Evolutionary conservation across 2,329 filamentous ascomycete species (phyloP).

Genomic region (Dichotomopilus funicola): DNA sequence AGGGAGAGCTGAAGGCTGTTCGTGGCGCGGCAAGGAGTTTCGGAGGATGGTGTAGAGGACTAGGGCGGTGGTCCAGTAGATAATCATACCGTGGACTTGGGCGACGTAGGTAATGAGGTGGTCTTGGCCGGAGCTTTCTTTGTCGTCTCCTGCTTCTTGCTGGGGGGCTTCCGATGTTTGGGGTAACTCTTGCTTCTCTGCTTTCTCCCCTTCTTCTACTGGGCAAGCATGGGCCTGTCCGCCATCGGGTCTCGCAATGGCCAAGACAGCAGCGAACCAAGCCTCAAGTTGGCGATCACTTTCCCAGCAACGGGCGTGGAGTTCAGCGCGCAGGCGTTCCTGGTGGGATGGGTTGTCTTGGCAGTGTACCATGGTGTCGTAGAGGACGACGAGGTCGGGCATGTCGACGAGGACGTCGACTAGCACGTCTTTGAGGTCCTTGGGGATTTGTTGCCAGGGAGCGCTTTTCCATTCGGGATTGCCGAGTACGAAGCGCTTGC

Average conservation of each 20-base stretch:
- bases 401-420: constrained; percentile 29
- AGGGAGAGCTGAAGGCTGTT: not conserved
- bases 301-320: constrained; percentile 9
- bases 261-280: constrained; percentile 5
- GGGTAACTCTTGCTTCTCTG: too few species aligned
- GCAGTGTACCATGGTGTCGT: constrained; percentile 24
- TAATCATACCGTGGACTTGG: constrained; percentile 13
- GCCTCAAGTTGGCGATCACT: constrained; percentile 4
- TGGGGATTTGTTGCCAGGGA: constrained; percentile 28
- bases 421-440: constrained; percentile 27
- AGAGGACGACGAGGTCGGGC: constrained; percentile 24
- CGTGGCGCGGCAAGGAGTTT: not conserved
- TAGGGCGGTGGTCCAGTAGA: constrained; percentile 10
- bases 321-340: not conserved
- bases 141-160: too few species aligned
- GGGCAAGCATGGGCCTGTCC: too few species aligned
- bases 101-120: constrained; percentile 10
- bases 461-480: constrained; percentile 29
- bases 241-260: too few species aligned
- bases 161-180: too few species aligned
- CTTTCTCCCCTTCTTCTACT: too few species aligned
- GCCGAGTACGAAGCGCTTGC: constrained; percentile 19
- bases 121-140: too few species aligned
- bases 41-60: constrained; percentile 14
- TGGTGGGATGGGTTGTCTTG: not conserved